Base-by-base conservation (phyloP, 2,329 filamentous ascomycete species). In the Aspergillus amoenus region DNA sequence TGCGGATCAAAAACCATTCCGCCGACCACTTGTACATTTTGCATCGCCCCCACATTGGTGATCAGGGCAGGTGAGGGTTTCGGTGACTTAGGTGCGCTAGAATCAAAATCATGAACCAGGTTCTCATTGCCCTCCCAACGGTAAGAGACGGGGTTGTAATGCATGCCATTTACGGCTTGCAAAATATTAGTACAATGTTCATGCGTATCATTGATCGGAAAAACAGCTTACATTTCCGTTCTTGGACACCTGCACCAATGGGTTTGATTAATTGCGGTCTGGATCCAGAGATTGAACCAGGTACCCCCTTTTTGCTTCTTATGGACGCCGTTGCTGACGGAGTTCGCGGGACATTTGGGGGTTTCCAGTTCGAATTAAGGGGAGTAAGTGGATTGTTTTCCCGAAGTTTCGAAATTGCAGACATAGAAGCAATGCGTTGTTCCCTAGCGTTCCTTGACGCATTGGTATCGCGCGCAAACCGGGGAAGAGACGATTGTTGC, bases 1-100 rank as follows among this genome's bases (percentile, higher is more conserved):
- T 91, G 88, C 3, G 94, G 94, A 70, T 99, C 94, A 72, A 97
- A 99, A 9, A 97, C 89, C 94, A 99, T 99, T 65, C 92, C 91
- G n/a, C 92, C 90, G 57, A 97, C 92, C 37, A 97, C 89, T 75
- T 97, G 93, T 13, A 96, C 89, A 60, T 91, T 93, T 68, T 93
- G 90, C 60, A 88, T 87, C 4, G 87, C 83, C 54, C 89, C 90
- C 63, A 97, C 90, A 64, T 96, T 94, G 47, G 92, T 92, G 67
- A 99, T 99, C 17, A 99, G 82, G 5, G 93, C 92, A 34, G 75
- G 73, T 58, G 79, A 70, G 42, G 73, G 74, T 64, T 77, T 79
- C 30, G 79, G 78, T 32, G 74, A 74, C 57, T 68, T 72, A 24
- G 72, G 66, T n/a, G 65, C 61, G 61, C 70, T 78, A 54, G 82